Base-by-base conservation (phyloP, 2,329 filamentous ascomycete species). In the Endoconidiophora polonica region DNA sequence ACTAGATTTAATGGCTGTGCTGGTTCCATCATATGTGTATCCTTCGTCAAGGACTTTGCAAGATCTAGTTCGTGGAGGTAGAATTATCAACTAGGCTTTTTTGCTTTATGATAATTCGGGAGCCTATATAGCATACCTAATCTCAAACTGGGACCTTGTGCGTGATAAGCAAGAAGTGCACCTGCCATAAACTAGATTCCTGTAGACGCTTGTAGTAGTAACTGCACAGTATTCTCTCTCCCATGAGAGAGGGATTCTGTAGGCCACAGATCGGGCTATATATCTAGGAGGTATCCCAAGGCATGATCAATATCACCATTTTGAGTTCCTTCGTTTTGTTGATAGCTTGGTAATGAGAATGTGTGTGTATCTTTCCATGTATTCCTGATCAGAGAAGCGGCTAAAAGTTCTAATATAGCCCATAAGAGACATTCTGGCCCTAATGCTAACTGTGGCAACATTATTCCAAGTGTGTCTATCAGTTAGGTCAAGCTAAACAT, bases 381-480 rank as follows among this genome's bases (percentile, higher is more conserved):
- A 24, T 24, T 26, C 3, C 42, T 29, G 7, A 50, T 26, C n/a
- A 43, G 37, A 12, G 42, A 45, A 23, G 23, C 42, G 4, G 29
- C 41, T 5, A 57, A 48, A 5, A 59, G 43, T 1, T 52, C 52
- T 0, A 65, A 55, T 1, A 65, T 49, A 1, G 59, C 56, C 29
- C 59, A 57, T 14, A 61, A 55, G 4, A 63, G 54, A 0, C 53
- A 37, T 4, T 53, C 49, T 0, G 59, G 60, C 33, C 57, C 54
- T 44, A 58, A 55, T 4, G 61, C 58, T 9, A 65, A 52, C 7
- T 59, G 57, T 1, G 65, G 58, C 0, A 63, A 60, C 9, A 61
- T 53, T 6, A 68, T 62, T 1, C 67, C 66, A 54, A 69, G 69
- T 0, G 62, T 59, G 44, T 67, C 63, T 55, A 39, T 69, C 67